Evolutionary conservation across 169 alveolate species (phyloP).

Genomic region (Plasmodium falciparum): DNA sequence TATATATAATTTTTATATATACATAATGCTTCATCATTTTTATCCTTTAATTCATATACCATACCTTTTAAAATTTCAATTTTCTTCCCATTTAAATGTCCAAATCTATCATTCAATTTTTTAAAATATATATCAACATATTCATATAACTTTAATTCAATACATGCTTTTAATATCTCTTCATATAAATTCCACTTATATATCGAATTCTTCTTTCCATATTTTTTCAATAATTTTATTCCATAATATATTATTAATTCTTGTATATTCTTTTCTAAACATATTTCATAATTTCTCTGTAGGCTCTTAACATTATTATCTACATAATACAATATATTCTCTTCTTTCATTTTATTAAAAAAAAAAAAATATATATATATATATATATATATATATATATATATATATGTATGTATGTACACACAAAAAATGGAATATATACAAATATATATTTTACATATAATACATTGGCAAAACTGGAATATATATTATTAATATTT

Average conservation of each 20-base stretch:
- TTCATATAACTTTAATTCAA: conserved; percentile 58
- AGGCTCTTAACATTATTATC: conserved; percentile 18
- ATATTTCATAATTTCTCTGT: conserved; percentile 28
- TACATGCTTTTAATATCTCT: conserved; percentile 38
- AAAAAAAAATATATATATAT: neutral
- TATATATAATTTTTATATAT: conserved; percentile 41
- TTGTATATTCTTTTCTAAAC: conserved; percentile 50
- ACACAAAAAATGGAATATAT: neutral
- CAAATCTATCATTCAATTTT: conserved; percentile 49
- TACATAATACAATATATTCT: conserved; percentile 9
- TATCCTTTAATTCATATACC: conserved; percentile 52
- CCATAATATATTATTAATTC: conserved; percentile 61
- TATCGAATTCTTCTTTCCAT: conserved; percentile 14
- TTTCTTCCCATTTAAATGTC: conserved; percentile 49
- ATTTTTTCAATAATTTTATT: conserved; percentile 28
- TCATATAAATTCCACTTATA: conserved; percentile 64
- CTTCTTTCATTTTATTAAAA: conserved; percentile 26
- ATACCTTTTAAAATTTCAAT: conserved; percentile 57
- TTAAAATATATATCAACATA: conserved; percentile 54
- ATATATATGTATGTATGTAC: neutral
- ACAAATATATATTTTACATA: too few relatives aligned
- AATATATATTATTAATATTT: too few relatives aligned
- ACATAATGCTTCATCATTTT: conserved; percentile 57
- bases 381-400: conserved; percentile 8
- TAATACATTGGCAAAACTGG: too few relatives aligned